Percentiles rank a stretch among this genome's conserved stretches.
These are phyloP conservation scores for Pleoardoris graminearum DNA, from an alignment of 2,329 filamentous ascomycete genomes.

Conservation along the genomic window DNA sequence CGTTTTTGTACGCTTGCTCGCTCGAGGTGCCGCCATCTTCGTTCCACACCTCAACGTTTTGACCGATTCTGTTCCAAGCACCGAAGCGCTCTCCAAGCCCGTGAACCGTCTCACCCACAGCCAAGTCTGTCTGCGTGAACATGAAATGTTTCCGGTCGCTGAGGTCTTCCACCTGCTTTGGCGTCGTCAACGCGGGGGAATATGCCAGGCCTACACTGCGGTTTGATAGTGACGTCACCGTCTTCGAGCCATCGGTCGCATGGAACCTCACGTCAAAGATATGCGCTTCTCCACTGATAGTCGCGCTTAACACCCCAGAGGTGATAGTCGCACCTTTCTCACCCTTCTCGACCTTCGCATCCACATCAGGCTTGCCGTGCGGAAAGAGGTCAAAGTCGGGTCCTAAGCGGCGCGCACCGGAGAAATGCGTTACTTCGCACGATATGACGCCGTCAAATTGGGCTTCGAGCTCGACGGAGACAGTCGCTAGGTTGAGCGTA, in stretches of 20 bases:
- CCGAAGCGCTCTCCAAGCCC: conserved; percentile 78
- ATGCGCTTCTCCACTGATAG: conserved; percentile 54
- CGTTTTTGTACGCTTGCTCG: conserved; percentile 73
- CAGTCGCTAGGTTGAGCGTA: conserved; percentile 59
- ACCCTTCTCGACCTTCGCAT: conserved; percentile 46
- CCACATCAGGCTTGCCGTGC: conserved; percentile 49
- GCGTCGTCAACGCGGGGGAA: conserved; percentile 56
- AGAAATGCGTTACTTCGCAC: conserved; percentile 62
- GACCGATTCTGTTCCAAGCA: conserved; percentile 75
- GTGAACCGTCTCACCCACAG: conserved; percentile 67
- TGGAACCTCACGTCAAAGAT: conserved; percentile 62
- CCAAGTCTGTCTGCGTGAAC: conserved; percentile 51
- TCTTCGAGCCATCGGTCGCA: conserved; percentile 52
- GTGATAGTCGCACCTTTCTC: conserved; percentile 54
- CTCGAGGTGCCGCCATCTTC: conserved; percentile 66
- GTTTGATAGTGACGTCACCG: conserved; percentile 58
- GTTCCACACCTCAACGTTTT: conserved; percentile 67
- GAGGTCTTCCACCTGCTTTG: conserved; percentile 59
- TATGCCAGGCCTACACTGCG: conserved; percentile 63
- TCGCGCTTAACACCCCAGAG: conserved; percentile 58
- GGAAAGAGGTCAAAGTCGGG: conserved; percentile 64
- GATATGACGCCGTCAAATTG: conserved; percentile 63
- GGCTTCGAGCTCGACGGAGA: conserved; percentile 62
- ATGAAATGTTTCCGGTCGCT: conserved; percentile 48
- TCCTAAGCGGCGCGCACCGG: conserved; percentile 56